phyloP scores from a whole-genome alignment of 805 yeast genomes.

The Lipomyces kockii region DNA sequence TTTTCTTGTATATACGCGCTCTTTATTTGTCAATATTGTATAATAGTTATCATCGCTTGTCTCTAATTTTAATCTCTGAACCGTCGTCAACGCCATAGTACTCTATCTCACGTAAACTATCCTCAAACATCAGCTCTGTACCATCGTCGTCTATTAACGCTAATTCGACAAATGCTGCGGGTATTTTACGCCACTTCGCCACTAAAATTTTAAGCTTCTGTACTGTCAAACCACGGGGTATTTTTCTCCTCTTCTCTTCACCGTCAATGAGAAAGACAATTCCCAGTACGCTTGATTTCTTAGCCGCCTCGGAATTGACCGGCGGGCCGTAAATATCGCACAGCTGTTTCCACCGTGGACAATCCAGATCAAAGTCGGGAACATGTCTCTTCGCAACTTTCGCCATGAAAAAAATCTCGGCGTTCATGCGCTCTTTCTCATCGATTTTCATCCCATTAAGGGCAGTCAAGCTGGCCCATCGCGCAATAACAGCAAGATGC shows the following conservation, averaged over 20 bases:
- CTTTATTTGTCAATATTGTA: not conserved
- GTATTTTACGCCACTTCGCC: conserved; percentile 23
- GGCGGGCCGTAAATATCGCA: conserved; percentile 33
- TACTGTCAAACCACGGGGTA: conserved; percentile 25
- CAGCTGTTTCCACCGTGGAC: conserved; percentile 53
- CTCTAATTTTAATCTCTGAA: conserved; percentile 8
- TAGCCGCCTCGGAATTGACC: not conserved
- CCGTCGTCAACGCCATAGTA: conserved; percentile 26
- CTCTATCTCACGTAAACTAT: conserved; percentile 21
- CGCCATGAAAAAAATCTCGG: conserved; percentile 69
- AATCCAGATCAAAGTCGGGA: conserved; percentile 29
- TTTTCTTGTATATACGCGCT: not conserved
- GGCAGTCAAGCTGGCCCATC: conserved; percentile 48
- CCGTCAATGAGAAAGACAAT: conserved; percentile 2
- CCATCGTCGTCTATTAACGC: conserved; percentile 11
- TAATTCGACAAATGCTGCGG: conserved; percentile 7
- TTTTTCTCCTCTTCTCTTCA: not conserved
- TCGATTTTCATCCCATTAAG: conserved; percentile 65
- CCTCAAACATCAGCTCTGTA: conserved; percentile 10
- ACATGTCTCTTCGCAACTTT: conserved; percentile 48
- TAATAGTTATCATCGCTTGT: not conserved
- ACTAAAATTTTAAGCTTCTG: conserved; percentile 23
- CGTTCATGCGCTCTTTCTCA: conserved; percentile 57
- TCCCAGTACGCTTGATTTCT: conserved; percentile 5
- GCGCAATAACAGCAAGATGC: conserved; percentile 51